Conservation (phyloP, 306 rosid genomes). For the Morella rubra region DNA sequence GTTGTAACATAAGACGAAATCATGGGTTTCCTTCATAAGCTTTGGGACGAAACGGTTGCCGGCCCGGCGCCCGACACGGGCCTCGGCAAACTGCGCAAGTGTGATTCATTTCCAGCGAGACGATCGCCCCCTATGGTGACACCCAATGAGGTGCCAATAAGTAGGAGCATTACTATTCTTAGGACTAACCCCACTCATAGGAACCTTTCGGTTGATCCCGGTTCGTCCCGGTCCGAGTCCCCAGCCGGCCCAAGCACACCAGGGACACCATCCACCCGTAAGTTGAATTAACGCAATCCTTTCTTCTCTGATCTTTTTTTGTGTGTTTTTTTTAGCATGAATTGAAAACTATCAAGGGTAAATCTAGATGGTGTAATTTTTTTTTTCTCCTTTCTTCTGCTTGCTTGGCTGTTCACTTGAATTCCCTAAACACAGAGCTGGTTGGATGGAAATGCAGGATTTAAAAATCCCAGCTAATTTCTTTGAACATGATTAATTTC, state of each 20-base stretch:
- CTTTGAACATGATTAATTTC: background rate
- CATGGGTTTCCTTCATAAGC: slow-evolving; percentile 83
- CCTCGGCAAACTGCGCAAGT: slow-evolving; percentile 80
- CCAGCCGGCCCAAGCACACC: slow-evolving; percentile 46
- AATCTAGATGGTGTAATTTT: too few relatives aligned
- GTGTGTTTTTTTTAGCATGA: background rate
- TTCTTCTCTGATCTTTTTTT: background rate
- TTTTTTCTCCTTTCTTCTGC: too few relatives aligned
- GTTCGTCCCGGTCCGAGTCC: slow-evolving; percentile 27
- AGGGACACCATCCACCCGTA: slow-evolving; percentile 63
- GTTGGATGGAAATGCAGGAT: background rate
- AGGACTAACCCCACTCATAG: slow-evolving; percentile 28
- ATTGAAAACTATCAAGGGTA: background rate
- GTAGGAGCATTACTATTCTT: slow-evolving; percentile 70
- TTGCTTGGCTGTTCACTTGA: too few relatives aligned
- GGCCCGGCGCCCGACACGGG: slow-evolving; percentile 95
- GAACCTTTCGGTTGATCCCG: slow-evolving; percentile 24
- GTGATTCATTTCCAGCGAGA: slow-evolving; percentile 40
- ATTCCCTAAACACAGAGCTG: background rate
- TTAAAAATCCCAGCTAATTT: background rate
- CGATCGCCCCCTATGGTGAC: slow-evolving; percentile 25
- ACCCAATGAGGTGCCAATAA: slow-evolving; percentile 37
- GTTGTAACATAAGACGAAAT: slow-evolving; percentile 32
- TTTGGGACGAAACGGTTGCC: slow-evolving; percentile 97
- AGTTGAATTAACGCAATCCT: background rate